Evolutionary conservation across 305 asterid genomes (phyloP).

Genomic region (Plantago coronopus): DNA sequence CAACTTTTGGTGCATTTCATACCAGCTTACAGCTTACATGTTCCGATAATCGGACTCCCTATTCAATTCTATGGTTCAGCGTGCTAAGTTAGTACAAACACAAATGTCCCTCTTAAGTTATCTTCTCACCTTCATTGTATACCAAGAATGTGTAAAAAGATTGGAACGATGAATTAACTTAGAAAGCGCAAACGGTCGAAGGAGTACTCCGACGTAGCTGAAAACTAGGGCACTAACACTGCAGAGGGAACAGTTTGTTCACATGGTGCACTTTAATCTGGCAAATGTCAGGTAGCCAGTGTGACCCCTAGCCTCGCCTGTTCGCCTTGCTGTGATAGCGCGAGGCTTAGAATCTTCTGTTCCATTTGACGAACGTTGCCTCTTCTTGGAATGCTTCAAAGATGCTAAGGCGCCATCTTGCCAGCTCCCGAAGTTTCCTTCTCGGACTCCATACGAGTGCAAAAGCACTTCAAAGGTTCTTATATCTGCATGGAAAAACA

Average conservation of each 20-base stretch:
- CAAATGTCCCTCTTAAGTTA: no score
- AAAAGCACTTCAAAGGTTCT: conserved; percentile 91
- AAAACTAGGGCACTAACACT: neutral
- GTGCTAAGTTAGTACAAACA: no score
- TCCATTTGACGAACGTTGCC: conserved; percentile 48
- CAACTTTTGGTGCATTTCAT: no score
- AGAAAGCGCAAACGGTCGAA: neutral
- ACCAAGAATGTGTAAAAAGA: neutral
- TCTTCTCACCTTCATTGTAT: no score
- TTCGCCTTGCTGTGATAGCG: conserved; percentile 47
- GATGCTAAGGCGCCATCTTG: conserved; percentile 43
- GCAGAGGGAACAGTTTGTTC: conserved; percentile 18
- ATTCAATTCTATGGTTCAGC: no score
- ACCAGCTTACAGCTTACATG: no score
- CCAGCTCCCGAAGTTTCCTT: conserved; percentile 53
- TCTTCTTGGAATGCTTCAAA: conserved; percentile 56
- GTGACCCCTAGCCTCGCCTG: conserved; percentile 77
- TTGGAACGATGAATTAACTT: neutral
- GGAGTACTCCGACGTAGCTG: neutral
- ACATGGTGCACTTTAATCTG: conserved; percentile 52
- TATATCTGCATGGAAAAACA: conserved; percentile 47
- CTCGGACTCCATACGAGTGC: conserved; percentile 73
- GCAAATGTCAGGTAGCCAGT: conserved; percentile 96
- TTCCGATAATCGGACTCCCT: no score
- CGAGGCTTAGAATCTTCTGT: conserved; percentile 39